phyloP scores from a whole-genome alignment of 108 stramenopile genomes.

The Nitzschia sp. region DNA sequence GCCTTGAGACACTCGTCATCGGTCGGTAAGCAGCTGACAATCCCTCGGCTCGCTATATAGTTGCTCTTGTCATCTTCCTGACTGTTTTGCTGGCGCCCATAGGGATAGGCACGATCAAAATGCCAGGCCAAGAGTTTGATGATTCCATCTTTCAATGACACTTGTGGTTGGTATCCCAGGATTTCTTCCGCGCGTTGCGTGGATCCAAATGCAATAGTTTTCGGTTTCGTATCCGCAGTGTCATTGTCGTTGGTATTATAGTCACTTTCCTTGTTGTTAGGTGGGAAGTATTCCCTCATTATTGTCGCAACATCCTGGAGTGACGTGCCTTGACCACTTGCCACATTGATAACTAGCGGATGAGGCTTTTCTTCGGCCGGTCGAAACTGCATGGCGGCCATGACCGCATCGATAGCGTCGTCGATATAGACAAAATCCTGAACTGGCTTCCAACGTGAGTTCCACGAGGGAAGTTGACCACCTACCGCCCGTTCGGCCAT shows the following conservation, averaged over 20 bases:
- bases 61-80: background rate
- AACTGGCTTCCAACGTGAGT: conserved; percentile 21
- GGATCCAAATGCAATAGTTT: conserved; percentile 39
- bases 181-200: conserved; percentile 53
- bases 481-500: conserved; percentile 69
- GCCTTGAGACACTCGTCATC: conserved; percentile 80
- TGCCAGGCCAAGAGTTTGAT: conserved; percentile 72
- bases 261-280: background rate
- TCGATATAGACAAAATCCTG: conserved; percentile 87
- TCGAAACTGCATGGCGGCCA: conserved; percentile 79
- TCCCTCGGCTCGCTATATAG: conserved; percentile 38
- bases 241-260: background rate
- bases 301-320: conserved; percentile 41
- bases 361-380: conserved; percentile 16
- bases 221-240: conserved; percentile 35
- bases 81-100: conserved; percentile 32
- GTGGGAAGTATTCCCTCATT: conserved; percentile 52
- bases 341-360: conserved; percentile 80
- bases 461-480: conserved; percentile 10
- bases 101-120: conserved; percentile 71
- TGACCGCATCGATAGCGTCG: conserved; percentile 85
- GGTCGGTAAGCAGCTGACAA: conserved; percentile 51
- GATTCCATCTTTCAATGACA: conserved; percentile 60
- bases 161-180: conserved; percentile 65
- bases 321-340: conserved; percentile 56